phyloP scores from a whole-genome alignment of 2,329 filamentous ascomycete genomes.

The Claviceps arundinis region DNA sequence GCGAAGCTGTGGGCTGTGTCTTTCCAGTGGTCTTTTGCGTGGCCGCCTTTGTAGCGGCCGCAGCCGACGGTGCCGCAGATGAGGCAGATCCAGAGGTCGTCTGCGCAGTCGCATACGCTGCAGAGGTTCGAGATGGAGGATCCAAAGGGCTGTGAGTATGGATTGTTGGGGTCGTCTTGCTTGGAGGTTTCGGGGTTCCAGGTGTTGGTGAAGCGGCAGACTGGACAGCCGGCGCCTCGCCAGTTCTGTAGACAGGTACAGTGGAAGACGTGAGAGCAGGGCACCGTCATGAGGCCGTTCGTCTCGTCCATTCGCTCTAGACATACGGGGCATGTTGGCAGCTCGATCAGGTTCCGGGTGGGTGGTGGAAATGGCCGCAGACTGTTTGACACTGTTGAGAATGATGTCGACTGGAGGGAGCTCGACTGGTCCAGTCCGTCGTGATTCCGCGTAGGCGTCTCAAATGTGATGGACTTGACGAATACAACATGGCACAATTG shows the following conservation, averaged over 20 bases:
- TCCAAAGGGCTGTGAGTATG: slow-evolving; percentile 42
- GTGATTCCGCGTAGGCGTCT: slow-evolving; percentile 40
- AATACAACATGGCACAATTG: slow-evolving; percentile 94
- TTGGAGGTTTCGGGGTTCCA: slow-evolving; percentile 14
- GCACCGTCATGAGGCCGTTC: slow-evolving; percentile 84
- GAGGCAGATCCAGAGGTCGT: slow-evolving; percentile 89
- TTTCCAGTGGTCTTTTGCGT: slow-evolving; percentile 90
- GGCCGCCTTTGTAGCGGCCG: slow-evolving; percentile 84
- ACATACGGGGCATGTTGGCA: slow-evolving; percentile 93
- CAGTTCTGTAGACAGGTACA: slow-evolving; percentile 93
- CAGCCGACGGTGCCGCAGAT: slow-evolving; percentile 90
- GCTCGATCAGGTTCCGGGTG: slow-evolving; percentile 74
- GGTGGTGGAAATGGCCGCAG: slow-evolving; percentile 49
- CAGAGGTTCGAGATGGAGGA: slow-evolving; percentile 56
- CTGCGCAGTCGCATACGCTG: slow-evolving; percentile 62
- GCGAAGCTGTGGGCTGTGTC: slow-evolving; percentile 81
- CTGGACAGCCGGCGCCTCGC: slow-evolving; percentile 86
- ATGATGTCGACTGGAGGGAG: slow-evolving; percentile 24
- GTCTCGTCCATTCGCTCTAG: slow-evolving; percentile 98
- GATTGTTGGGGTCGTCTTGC: slow-evolving; percentile 33
- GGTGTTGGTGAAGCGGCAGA: slow-evolving; percentile 73
- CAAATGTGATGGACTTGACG: slow-evolving; percentile 81
- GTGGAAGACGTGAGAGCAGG: slow-evolving; percentile 96
- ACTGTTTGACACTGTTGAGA: slow-evolving; percentile 27
- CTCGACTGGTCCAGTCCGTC: slow-evolving; percentile 46